phyloP scores from a whole-genome alignment of 306 rosid species.

The Prunus mira region DNA sequence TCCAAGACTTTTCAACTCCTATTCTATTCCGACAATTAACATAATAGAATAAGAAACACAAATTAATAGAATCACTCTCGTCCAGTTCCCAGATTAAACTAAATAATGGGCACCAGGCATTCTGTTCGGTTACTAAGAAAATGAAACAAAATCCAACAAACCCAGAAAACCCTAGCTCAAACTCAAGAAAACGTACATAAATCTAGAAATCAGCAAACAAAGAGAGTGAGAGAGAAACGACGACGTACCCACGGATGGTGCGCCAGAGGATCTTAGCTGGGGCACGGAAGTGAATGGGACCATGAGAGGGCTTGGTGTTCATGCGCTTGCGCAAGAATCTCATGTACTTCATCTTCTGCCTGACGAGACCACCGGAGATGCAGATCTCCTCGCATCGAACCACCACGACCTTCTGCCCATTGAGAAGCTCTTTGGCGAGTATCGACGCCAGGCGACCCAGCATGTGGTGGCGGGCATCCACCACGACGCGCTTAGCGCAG shows the following conservation, averaged over 20 bases:
- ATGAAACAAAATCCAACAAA: background rate
- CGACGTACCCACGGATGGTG: slow-evolving; percentile 66
- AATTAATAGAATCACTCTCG: background rate
- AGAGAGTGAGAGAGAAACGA: background rate
- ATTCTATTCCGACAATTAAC: background rate
- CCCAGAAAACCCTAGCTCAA: background rate
- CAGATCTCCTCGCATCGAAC: slow-evolving; percentile 75
- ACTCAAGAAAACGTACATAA: background rate
- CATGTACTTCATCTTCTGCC: slow-evolving; percentile 82
- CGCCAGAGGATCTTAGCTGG: slow-evolving; percentile 82
- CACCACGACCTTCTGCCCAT: slow-evolving; percentile 63
- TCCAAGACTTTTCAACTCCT: background rate
- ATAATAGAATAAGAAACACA: background rate
- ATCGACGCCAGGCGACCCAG: slow-evolving; percentile 65
- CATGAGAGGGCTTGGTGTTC: slow-evolving; percentile 82
- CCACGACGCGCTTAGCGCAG: slow-evolving; percentile 71
- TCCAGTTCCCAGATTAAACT: background rate
- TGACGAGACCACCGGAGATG: slow-evolving; percentile 62
- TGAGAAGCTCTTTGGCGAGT: slow-evolving; percentile 66
- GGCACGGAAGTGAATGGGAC: slow-evolving; percentile 75
- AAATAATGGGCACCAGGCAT: too few species aligned
- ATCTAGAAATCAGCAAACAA: background rate
- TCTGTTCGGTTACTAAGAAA: background rate
- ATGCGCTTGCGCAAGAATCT: slow-evolving; percentile 72
- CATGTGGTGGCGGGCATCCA: slow-evolving; percentile 80